These are phyloP conservation scores for Hydrangea macrophylla DNA, from an alignment of 148 eudicot genomes.

Conservation along the genomic window DNA sequence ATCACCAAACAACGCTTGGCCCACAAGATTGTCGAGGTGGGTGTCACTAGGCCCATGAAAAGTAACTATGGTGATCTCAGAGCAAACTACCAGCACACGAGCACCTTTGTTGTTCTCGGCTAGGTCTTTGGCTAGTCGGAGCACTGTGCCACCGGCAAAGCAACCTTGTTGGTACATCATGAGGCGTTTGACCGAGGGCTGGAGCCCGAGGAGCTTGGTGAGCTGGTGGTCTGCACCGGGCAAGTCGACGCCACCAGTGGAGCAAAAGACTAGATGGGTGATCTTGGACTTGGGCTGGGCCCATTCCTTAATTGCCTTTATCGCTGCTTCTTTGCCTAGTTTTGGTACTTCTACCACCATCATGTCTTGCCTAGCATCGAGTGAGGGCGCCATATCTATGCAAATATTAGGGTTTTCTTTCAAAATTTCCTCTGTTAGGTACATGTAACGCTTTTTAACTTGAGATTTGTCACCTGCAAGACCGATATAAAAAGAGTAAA, in stretches of 20 bases:
- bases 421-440: conserved; percentile 24
- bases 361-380: conserved; percentile 29
- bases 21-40: conserved; percentile 19
- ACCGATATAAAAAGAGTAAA: not conserved
- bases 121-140: conserved; percentile 27
- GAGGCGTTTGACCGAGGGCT: conserved; percentile 24
- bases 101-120: conserved; percentile 31
- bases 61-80: conserved; percentile 16
- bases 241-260: conserved; percentile 26
- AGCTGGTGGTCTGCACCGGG: conserved; percentile 35
- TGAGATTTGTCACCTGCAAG: conserved; percentile 26
- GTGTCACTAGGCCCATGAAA: conserved; percentile 26
- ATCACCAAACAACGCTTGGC: conserved; percentile 26
- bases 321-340: conserved; percentile 18
- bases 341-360: conserved; percentile 24
- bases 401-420: conserved; percentile 23
- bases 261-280: conserved; percentile 31
- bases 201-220: conserved; percentile 30
- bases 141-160: conserved; percentile 25
- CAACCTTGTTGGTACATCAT: conserved; percentile 36
- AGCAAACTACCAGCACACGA: conserved; percentile 25
- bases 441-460: conserved; percentile 27
- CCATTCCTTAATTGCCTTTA: conserved; percentile 25
- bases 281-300: conserved; percentile 28
- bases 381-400: conserved; percentile 19